phyloP scores from a whole-genome alignment of 208 protist species.

The Paratrypanosoma confusum region DNA sequence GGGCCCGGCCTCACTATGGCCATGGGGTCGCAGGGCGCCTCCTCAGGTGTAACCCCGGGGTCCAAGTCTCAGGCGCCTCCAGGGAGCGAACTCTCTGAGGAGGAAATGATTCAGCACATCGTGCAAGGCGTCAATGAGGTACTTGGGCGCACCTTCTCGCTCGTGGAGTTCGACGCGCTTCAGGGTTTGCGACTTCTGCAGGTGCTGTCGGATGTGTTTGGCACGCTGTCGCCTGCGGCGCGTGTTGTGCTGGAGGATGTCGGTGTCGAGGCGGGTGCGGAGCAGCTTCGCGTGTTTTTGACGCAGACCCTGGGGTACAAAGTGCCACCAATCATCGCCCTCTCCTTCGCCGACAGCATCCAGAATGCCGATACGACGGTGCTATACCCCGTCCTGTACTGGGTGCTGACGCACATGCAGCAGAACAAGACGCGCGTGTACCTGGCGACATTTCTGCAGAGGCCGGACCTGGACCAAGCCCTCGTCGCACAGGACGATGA shows the following conservation, averaged over 20 bases:
- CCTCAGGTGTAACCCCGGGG: too few relatives aligned
- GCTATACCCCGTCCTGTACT: slow-evolving; percentile 84
- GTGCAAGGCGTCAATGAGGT: slow-evolving; percentile 74
- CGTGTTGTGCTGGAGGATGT: slow-evolving; percentile 45
- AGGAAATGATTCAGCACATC: slow-evolving; percentile 67
- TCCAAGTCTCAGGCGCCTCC: too few relatives aligned
- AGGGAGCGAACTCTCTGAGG: slow-evolving; percentile 26
- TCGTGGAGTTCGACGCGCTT: slow-evolving; percentile 82
- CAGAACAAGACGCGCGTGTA: slow-evolving; percentile 87
- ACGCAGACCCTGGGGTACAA: slow-evolving; percentile 75
- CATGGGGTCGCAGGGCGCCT: too few relatives aligned
- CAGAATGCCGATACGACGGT: slow-evolving; percentile 59
- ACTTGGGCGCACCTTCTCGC: slow-evolving; percentile 58
- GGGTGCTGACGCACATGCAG: slow-evolving; percentile 79
- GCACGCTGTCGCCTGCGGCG: slow-evolving; percentile 47
- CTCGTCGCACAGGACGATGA: slow-evolving; percentile 83
- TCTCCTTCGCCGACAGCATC: slow-evolving; percentile 69
- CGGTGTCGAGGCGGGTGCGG: slow-evolving; percentile 28
- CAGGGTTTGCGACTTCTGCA: slow-evolving; percentile 55
- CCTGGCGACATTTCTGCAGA: slow-evolving; percentile 77
- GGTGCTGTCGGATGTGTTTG: slow-evolving; percentile 78
- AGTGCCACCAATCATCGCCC: slow-evolving; percentile 49
- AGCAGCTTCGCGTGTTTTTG: slow-evolving; percentile 72
- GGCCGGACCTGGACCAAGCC: slow-evolving; percentile 74
- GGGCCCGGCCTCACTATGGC: too few relatives aligned